phyloP scores from a whole-genome alignment of 495 filamentous ascomycete species.

The Lasiosphaeria miniovina region DNA sequence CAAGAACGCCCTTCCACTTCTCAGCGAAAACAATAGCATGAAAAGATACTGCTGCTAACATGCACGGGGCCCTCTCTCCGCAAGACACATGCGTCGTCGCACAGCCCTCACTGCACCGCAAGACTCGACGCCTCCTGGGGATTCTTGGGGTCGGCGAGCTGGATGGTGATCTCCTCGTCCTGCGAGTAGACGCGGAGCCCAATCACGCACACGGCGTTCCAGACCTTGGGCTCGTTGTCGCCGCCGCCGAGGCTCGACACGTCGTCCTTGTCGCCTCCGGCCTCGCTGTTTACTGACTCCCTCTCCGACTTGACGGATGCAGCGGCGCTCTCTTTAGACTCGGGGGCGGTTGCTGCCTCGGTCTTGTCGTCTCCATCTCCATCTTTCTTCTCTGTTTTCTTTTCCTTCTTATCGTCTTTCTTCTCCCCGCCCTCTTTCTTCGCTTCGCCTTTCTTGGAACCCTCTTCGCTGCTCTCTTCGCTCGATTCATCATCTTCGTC shows the following conservation, averaged over 20 bases:
- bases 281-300: no score
- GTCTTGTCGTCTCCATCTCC: background rate
- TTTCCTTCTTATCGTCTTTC: background rate
- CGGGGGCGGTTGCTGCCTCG: background rate
- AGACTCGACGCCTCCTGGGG: conserved; percentile 21
- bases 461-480: conserved; percentile 1
- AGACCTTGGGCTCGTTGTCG: conserved; percentile 29
- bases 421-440: background rate
- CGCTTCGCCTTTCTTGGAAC: background rate
- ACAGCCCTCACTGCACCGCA: background rate
- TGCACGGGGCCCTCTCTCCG: background rate
- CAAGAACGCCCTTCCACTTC: no score
- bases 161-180: conserved; percentile 36
- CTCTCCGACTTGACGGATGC: no score
- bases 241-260: background rate
- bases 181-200: conserved; percentile 48
- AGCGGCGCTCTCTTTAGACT: no score
- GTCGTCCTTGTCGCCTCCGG: background rate
- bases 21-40: background rate
- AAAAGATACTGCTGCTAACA: background rate
- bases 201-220: conserved; percentile 53
- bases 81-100: background rate
- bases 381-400: background rate
- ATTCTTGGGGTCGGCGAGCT: conserved; percentile 35
- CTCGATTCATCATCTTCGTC: conserved; percentile 8